phyloP scores from a whole-genome alignment of 805 yeast species.

The Pichia deserticola region DNA sequence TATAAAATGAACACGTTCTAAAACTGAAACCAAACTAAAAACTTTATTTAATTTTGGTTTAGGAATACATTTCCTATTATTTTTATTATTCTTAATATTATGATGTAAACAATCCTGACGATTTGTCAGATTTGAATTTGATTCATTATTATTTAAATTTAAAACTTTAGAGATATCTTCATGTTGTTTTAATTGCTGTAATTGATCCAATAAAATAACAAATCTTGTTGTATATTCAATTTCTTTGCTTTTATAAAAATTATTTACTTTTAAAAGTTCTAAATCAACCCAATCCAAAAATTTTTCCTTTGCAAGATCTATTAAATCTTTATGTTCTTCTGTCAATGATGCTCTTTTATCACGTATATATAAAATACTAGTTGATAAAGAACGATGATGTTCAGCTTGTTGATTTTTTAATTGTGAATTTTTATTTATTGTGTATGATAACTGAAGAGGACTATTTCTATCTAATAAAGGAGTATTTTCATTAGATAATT shows the following conservation, averaged over 20 bases:
- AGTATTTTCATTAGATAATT: neutral
- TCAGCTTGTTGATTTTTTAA: neutral
- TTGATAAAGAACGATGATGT: conserved; percentile 20
- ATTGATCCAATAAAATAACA: conserved; percentile 56
- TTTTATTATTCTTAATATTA: neutral
- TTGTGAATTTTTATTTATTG: neutral
- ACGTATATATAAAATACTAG: conserved; percentile 9
- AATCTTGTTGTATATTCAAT: conserved; percentile 51
- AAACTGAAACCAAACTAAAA: neutral
- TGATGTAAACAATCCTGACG: conserved; percentile 1
- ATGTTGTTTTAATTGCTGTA: conserved; percentile 38
- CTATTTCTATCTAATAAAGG: neutral
- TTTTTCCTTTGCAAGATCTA: conserved; percentile 33
- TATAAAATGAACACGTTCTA: conserved; percentile 12
- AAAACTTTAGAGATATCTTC: conserved; percentile 16
- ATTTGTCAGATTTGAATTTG: neutral
- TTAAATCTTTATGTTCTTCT: conserved; percentile 22
- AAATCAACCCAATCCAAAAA: conserved; percentile 61
- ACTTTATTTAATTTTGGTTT: neutral
- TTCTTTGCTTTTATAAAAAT: conserved; percentile 55
- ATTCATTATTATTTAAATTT: neutral
- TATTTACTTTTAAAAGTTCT: conserved; percentile 52
- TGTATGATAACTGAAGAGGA: neutral
- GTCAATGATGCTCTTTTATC: neutral
- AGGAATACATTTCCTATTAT: neutral